Conservation (phyloP, 176 grass and related monocot genomes). For the Musa troglodytarum region DNA sequence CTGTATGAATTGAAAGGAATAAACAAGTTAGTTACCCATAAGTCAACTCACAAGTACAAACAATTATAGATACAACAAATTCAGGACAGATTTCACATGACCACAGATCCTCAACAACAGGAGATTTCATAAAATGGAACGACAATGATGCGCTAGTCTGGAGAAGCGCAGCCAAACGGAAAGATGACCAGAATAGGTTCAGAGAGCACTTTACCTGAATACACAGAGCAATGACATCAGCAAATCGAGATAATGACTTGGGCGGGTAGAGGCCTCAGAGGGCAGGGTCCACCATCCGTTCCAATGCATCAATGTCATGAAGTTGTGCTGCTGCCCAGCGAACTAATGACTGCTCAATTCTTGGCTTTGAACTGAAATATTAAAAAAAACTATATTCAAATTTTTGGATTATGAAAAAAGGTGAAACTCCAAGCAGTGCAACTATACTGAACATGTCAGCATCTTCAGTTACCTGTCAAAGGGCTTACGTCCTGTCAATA, state of each 20-base stretch:
- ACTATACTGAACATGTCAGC: background rate
- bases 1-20: slow-evolving; percentile 28
- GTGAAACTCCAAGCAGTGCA: no score
- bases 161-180: background rate
- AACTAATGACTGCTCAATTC: slow-evolving; percentile 49
- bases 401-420: background rate
- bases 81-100: no score
- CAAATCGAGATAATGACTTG: slow-evolving; percentile 67
- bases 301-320: slow-evolving; percentile 51
- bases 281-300: slow-evolving; percentile 59
- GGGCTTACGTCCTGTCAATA: slow-evolving; percentile 72
- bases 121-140: no score
- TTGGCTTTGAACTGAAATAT: slow-evolving; percentile 51
- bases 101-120: no score
- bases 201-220: slow-evolving; percentile 44
- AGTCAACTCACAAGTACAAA: no score
- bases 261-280: slow-evolving; percentile 75
- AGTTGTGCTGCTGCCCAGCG: slow-evolving; percentile 60
- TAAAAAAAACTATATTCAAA: slow-evolving; percentile 1
- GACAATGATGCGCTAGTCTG: background rate
- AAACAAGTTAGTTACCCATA: background rate
- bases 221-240: slow-evolving; percentile 55
- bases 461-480: slow-evolving; percentile 49
- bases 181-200: background rate
- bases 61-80: no score